Conservation (phyloP, 2,329 filamentous ascomycete genomes). For the Aspergillus awamori region DNA sequence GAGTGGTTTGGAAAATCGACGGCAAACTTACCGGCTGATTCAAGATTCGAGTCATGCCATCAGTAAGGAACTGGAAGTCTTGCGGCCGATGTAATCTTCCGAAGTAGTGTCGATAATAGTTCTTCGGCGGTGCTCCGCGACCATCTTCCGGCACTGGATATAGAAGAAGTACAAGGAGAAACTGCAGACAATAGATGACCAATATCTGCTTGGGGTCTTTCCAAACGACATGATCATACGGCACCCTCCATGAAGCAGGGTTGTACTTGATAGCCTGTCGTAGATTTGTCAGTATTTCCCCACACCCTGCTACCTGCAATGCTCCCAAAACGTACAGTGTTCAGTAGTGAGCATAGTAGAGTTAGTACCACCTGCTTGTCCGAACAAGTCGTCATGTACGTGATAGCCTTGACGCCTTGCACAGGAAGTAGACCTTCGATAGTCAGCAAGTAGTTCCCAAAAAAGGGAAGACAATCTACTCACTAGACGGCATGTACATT, state of each 20-base stretch:
- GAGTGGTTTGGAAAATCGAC: neutral
- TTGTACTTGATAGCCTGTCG: constrained; percentile 88
- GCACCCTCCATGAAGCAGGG: constrained; percentile 87
- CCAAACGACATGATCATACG: constrained; percentile 89
- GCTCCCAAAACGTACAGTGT: constrained; percentile 67
- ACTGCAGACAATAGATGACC: constrained; percentile 87
- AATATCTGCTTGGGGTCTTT: constrained; percentile 88
- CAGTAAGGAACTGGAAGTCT: constrained; percentile 96
- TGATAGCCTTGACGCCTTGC: constrained; percentile 79
- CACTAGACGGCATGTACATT: constrained; percentile 84
- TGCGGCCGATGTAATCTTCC: constrained; percentile 88
- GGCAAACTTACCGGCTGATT: constrained; percentile 70
- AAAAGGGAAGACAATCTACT: constrained; percentile 25
- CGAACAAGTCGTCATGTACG: constrained; percentile 82
- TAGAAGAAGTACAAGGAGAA: constrained; percentile 80
- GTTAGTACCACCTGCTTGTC: constrained; percentile 93
- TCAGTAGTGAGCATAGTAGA: constrained; percentile 86
- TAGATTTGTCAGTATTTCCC: constrained; percentile 16
- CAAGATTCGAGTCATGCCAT: constrained; percentile 88
- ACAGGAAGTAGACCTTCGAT: constrained; percentile 68
- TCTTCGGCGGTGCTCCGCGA: constrained; percentile 70
- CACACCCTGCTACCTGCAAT: neutral
- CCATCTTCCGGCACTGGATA: constrained; percentile 84
- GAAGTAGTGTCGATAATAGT: constrained; percentile 90
- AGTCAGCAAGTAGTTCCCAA: constrained; percentile 12